These are phyloP conservation scores for Linaria vulgaris DNA, from an alignment of 257 asterid genomes.

Conservation along the genomic window DNA sequence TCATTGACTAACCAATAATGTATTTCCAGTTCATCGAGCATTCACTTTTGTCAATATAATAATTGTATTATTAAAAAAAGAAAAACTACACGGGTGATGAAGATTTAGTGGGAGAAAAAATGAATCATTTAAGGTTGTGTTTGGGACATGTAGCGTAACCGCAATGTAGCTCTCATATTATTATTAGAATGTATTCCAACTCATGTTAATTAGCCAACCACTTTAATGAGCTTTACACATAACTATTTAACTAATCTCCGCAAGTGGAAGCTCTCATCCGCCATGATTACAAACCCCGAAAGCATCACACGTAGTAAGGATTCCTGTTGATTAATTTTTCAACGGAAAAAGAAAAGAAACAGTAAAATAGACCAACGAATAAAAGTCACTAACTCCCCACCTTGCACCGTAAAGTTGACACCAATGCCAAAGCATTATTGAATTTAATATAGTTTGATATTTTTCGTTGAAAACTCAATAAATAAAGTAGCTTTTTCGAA, in stretches of 20 bases:
- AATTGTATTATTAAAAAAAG: too few relatives aligned
- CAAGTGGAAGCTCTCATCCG: slow-evolving; percentile 49
- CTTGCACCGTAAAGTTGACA: slow-evolving; percentile 86
- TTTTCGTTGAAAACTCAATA: background rate
- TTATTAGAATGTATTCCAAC: slow-evolving; percentile 32
- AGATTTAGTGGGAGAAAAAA: slow-evolving; percentile 5
- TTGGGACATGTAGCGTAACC: slow-evolving; percentile 34
- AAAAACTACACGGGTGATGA: background rate
- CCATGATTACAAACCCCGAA: slow-evolving; percentile 74
- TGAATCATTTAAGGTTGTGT: slow-evolving; percentile 19
- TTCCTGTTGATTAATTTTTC: slow-evolving; percentile 38
- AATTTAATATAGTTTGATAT: slow-evolving; percentile 27
- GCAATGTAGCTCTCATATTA: slow-evolving; percentile 26
- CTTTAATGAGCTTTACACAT: slow-evolving; percentile 59
- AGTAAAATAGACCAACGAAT: slow-evolving; percentile 31
- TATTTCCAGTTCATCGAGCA: slow-evolving; percentile 26
- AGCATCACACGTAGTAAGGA: slow-evolving; percentile 50
- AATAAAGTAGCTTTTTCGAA: slow-evolving; percentile 33
- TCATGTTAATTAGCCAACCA: slow-evolving; percentile 33
- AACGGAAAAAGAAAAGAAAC: background rate
- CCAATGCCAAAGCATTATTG: slow-evolving; percentile 44
- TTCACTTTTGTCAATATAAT: background rate
- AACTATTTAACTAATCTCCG: slow-evolving; percentile 24
- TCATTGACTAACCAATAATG: background rate
- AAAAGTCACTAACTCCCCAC: slow-evolving; percentile 31